A percentile compares a stretch with the other conserved stretches of the same genome.
These are phyloP conservation scores for Beauveria brongniartii DNA, from an alignment of 2,329 filamentous ascomycete species.

Conservation along the genomic window DNA sequence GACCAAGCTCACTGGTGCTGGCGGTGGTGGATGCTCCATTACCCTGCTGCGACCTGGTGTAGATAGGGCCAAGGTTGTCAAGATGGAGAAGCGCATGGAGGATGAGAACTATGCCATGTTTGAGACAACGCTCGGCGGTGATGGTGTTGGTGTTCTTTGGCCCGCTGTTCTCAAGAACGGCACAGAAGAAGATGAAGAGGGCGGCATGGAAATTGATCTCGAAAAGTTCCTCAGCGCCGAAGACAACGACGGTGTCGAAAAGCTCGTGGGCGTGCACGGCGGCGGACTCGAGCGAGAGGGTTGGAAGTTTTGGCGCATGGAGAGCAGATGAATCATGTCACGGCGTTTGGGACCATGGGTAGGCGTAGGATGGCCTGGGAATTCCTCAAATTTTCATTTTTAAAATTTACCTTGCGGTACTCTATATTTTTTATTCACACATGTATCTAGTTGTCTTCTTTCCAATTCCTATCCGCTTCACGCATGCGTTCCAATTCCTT, in stretches of 20 bases:
- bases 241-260: slow-evolving; percentile 78
- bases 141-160: slow-evolving; percentile 90
- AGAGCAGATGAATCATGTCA: slow-evolving; percentile 28
- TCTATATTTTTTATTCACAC: background rate
- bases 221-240: slow-evolving; percentile 75
- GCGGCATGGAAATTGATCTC: slow-evolving; percentile 86
- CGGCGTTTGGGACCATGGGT: background rate
- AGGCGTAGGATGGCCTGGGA: background rate
- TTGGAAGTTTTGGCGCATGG: slow-evolving; percentile 80
- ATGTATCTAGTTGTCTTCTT: background rate
- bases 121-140: slow-evolving; percentile 81
- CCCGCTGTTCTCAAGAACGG: slow-evolving; percentile 85
- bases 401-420: slow-evolving; percentile 7
- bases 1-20: slow-evolving; percentile 95
- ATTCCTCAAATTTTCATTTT: background rate
- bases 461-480: no score
- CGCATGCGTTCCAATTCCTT: no score
- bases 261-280: slow-evolving; percentile 71
- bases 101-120: slow-evolving; percentile 75
- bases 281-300: slow-evolving; percentile 62
- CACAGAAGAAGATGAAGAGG: slow-evolving; percentile 65
- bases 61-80: slow-evolving; percentile 45
- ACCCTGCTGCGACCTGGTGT: slow-evolving; percentile 70
- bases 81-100: slow-evolving; percentile 57
- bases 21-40: slow-evolving; percentile 92